These are phyloP conservation scores for Ceratocystis smalleyi DNA, from an alignment of 2,329 filamentous ascomycete genomes.

Conservation along the genomic window DNA sequence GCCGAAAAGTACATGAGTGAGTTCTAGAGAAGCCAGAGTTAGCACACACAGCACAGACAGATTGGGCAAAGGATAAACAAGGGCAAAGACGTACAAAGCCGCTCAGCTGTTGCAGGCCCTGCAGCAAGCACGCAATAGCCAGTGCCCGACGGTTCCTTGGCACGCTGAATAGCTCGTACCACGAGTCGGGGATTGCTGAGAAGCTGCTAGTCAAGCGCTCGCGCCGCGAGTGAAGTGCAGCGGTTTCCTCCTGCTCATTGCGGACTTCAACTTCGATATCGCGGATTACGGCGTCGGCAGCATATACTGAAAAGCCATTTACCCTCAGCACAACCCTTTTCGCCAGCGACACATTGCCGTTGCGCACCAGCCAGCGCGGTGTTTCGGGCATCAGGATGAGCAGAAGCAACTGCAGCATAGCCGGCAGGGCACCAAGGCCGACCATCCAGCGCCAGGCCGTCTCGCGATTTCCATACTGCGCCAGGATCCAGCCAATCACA, in stretches of 20 bases:
- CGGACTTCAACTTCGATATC: constrained; percentile 59
- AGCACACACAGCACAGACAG: neutral
- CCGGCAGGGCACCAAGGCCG: constrained; percentile 65
- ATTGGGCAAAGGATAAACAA: neutral
- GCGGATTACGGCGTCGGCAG: constrained; percentile 46
- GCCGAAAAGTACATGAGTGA: constrained; percentile 86
- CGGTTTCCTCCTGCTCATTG: constrained; percentile 41
- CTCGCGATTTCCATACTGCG: constrained; percentile 33
- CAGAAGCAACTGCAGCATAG: constrained; percentile 51
- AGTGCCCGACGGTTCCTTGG: constrained; percentile 58
- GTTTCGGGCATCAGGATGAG: constrained; percentile 70
- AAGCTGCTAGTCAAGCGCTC: constrained; percentile 24
- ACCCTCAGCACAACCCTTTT: constrained; percentile 48
- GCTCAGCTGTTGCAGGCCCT: constrained; percentile 76
- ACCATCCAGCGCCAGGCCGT: constrained; percentile 86
- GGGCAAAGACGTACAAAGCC: constrained; percentile 46
- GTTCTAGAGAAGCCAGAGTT: constrained; percentile 36
- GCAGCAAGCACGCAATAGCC: constrained; percentile 70
- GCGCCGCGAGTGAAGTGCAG: constrained; percentile 26
- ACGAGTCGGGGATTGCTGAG: constrained; percentile 23
- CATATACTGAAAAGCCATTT: constrained; percentile 27
- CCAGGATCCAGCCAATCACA: constrained; percentile 62
- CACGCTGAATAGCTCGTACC: constrained; percentile 39
- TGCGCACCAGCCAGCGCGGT: constrained; percentile 70
- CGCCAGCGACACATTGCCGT: constrained; percentile 46